Evolutionary conservation across 2,329 filamentous ascomycete species (phyloP).

Genomic region (Hypoxylon rubiginosum): DNA sequence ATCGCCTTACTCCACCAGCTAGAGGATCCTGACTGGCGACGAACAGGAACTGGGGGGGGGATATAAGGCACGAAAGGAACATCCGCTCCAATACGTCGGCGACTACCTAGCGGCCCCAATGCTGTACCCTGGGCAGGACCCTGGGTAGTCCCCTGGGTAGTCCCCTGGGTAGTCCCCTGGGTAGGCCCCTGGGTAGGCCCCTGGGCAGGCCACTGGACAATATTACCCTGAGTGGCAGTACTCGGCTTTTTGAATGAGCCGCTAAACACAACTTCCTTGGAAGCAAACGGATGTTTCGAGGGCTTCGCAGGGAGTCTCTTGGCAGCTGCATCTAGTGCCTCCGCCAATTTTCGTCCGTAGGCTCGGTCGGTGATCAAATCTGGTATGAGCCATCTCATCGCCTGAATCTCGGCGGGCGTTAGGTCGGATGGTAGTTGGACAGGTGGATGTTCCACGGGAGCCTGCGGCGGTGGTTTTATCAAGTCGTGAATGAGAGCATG

Average conservation of each 20-base stretch:
- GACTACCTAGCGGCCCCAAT: too few relatives aligned
- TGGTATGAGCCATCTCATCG: constrained; percentile 8
- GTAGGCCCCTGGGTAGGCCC: too few relatives aligned
- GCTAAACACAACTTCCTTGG: too few relatives aligned
- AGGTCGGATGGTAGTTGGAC: constrained; percentile 6
- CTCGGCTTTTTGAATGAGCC: too few relatives aligned
- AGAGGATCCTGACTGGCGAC: background rate
- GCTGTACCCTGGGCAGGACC: too few relatives aligned
- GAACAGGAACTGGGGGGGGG: background rate
- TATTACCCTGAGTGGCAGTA: too few relatives aligned
- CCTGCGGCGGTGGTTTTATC: background rate
- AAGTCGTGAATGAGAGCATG: constrained; percentile 17
- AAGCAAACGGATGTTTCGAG: too few relatives aligned
- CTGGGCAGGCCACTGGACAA: too few relatives aligned
- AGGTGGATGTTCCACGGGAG: background rate
- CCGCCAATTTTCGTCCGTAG: background rate
- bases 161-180: too few relatives aligned
- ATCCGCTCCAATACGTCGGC: background rate
- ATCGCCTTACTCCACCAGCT: background rate
- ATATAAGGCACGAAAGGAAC: background rate
- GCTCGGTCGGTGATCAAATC: constrained; percentile 15
- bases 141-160: too few relatives aligned
- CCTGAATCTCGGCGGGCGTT: constrained; percentile 17
- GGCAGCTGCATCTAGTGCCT: constrained; percentile 13
- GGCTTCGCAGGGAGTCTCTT: too few relatives aligned